Evolutionary conservation across 495 filamentous ascomycete species (phyloP).

Genomic region (Neurospora terricola): DNA sequence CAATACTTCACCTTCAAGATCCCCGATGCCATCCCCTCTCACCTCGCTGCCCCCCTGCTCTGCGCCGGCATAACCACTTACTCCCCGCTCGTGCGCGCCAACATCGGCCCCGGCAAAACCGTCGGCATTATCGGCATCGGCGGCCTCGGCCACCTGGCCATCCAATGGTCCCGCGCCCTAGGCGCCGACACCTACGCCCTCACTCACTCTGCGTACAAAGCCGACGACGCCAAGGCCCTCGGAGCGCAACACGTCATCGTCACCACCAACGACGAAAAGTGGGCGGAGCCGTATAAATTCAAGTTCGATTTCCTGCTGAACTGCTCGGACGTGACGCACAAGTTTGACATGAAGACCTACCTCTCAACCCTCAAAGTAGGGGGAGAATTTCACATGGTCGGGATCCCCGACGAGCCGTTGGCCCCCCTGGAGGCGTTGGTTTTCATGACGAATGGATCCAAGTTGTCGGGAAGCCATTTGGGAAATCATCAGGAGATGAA

Average conservation of each 20-base stretch:
- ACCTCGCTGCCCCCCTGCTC: conserved; percentile 64
- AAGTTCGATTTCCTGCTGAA: conserved; percentile 70
- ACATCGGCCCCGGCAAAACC: conserved; percentile 55
- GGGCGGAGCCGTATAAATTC: conserved; percentile 45
- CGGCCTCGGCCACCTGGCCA: conserved; percentile 59
- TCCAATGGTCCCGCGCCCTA: conserved; percentile 53
- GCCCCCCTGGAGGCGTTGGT: conserved; percentile 50
- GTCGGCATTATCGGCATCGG: conserved; percentile 64
- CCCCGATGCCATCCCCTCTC: conserved; percentile 52
- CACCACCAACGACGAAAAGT: conserved; percentile 52
- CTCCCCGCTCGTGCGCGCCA: conserved; percentile 54
- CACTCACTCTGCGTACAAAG: conserved; percentile 50
- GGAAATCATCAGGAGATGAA: conserved; percentile 63
- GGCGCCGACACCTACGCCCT: conserved; percentile 60
- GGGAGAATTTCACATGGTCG: conserved; percentile 65
- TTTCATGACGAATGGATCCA: conserved; percentile 52
- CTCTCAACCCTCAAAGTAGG: conserved; percentile 59
- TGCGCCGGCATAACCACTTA: conserved; percentile 71
- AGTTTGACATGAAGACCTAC: conserved; percentile 55
- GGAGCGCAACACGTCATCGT: conserved; percentile 57
- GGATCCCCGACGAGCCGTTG: conserved; percentile 58
- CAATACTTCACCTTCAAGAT: conserved; percentile 72
- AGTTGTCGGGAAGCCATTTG: conserved; percentile 59
- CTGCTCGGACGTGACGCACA: conserved; percentile 56
- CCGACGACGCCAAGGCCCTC: conserved; percentile 48